phyloP scores from a whole-genome alignment of 1,284 basidiomycete species.

The Apiotrichum veenhuisii region DNA sequence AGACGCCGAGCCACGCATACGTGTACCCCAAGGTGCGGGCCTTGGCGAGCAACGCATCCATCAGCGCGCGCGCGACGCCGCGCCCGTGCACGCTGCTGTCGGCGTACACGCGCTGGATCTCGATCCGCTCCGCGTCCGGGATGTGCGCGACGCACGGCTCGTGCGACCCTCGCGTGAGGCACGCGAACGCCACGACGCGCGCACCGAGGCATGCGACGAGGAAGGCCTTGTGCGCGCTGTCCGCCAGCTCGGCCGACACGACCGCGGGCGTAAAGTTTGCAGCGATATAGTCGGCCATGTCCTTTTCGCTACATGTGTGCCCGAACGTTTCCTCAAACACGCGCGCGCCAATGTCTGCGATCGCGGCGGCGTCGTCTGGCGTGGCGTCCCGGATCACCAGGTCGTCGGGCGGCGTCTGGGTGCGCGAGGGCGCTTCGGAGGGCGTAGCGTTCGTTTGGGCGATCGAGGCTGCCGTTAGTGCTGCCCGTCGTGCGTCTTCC shows the following conservation, averaged over 20 bases:
- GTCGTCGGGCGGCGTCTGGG: background rate
- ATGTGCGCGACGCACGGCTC: slow-evolving; percentile 14
- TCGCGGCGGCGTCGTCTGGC: slow-evolving; percentile 3
- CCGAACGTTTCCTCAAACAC: slow-evolving; percentile 14
- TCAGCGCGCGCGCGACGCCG: slow-evolving; percentile 23
- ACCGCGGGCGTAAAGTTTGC: slow-evolving; percentile 9
- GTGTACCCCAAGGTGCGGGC: slow-evolving; percentile 20
- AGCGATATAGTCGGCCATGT: slow-evolving; percentile 14
- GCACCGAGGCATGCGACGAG: slow-evolving; percentile 3
- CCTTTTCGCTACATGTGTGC: slow-evolving; percentile 11
- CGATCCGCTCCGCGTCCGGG: slow-evolving; percentile 5
- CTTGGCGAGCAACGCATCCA: slow-evolving; percentile 18
- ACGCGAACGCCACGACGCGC: slow-evolving; percentile 9
- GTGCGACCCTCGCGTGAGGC: slow-evolving; percentile 3
- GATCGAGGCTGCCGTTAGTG: background rate
- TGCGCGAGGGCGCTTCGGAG: slow-evolving; percentile 6
- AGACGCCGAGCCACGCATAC: slow-evolving; percentile 36
- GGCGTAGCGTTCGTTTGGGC: slow-evolving; percentile 10
- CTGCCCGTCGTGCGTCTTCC: too few species aligned
- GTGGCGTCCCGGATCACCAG: slow-evolving; percentile 31
- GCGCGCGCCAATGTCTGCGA: slow-evolving; percentile 8
- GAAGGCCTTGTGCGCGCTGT: background rate
- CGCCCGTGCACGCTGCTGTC: slow-evolving; percentile 27
- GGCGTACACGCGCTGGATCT: slow-evolving; percentile 17
- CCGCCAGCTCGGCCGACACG: slow-evolving; percentile 6